Base-by-base conservation (phyloP, 202 grass and related monocot genomes). In the Tripidium arundinaceum region DNA sequence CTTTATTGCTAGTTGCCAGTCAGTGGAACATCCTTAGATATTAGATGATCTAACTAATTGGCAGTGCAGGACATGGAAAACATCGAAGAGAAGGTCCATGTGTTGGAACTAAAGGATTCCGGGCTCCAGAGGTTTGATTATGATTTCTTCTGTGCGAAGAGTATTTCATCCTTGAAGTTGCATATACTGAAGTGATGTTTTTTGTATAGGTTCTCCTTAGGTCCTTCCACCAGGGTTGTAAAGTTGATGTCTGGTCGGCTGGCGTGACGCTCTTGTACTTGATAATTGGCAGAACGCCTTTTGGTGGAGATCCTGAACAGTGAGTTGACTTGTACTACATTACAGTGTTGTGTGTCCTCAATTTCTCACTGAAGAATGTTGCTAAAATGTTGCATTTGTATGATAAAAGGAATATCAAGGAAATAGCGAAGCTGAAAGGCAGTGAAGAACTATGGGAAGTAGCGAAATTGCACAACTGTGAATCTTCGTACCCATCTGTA, bases 81-180 rank as follows among this genome's bases (percentile, higher is more conserved):
- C 79, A 91, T 62, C 91, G 83, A 87, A 95, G 89, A 77, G 96
- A 99, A 85, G 96, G 96, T 79, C 88, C 92, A 68, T 99, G 96
- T 73, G 92, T 92, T 67, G 96, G 96, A 88, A 99, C 96, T 29
- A 99, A 99, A 87, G 96, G 96, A 82, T 99, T 99, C 75, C 88
- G 96, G 71, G 96, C 96, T 88, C 96, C 92, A 68, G 96, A 99
- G 92, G 96, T 99, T 82, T 75, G 74, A 67, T 38, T 63, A 70
- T 58, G 47, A 42, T 86, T 76, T 33, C 31, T 46, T 1, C 31
- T 46, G 2, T 13, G 58, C 13, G 18, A 78, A 64, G 52, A 70
- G 18, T 45, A 58, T 68, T 77, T 39, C 27, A 74, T 76, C 25
- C 65, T 66, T 1, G 6, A 58, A 18, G n/a, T 46, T 65, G 19